Evolutionary conservation across 2,329 filamentous ascomycete species (phyloP), one percentile per base, ranked within the genome.

Genomic region (Aspergillus latus): DNA sequence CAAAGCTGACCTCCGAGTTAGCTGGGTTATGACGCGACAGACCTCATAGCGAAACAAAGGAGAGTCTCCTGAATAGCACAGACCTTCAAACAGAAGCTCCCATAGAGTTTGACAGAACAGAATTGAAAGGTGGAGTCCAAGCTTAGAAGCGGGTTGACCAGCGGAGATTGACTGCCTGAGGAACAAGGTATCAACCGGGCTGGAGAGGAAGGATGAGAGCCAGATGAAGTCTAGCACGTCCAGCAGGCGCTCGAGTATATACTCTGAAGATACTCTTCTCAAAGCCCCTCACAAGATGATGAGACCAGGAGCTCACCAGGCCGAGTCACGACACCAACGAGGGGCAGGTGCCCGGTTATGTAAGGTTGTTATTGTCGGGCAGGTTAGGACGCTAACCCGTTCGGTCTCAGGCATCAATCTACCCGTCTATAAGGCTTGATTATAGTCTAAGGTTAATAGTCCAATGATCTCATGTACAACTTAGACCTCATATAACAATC

Each of bases 311-410:
- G 28, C 54, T 56, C 54, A 57, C 49, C 49, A 57, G 54, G 44
- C 8, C 44, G 34, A 49, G 54, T 57, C 49, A 57, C 44, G 44
- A 52, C 54, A 49, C 49, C 42, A 32, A 46, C 40, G 54, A 57
- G 54, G 54, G 54, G 54, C 49, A 57, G 44, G 37, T 49, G 54
- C 26, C 29, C 21, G 28, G 49, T 57, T 57, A 57, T 57, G 54
- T 57, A 57, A 57, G 54, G 42, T 26, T 16, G 44, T 42, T 32
- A 28, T 21, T 21, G 40, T 44, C 28, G 48, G 21, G 21, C 21
- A 42, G 11, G 26, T 50, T 28, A 50, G 44, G n/a, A 42, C 48
- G 48, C 37, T 50, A 50, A 40, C 47, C 10, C n/a, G 42, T 54
- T 44, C 45, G 52, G 46, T 55, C 46, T 44, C 32, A 55, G 52